A percentile compares a stretch with the other conserved stretches of the same genome.
Conservation (phyloP, 441 rosid genomes). For the Populus hybrid region DNA sequence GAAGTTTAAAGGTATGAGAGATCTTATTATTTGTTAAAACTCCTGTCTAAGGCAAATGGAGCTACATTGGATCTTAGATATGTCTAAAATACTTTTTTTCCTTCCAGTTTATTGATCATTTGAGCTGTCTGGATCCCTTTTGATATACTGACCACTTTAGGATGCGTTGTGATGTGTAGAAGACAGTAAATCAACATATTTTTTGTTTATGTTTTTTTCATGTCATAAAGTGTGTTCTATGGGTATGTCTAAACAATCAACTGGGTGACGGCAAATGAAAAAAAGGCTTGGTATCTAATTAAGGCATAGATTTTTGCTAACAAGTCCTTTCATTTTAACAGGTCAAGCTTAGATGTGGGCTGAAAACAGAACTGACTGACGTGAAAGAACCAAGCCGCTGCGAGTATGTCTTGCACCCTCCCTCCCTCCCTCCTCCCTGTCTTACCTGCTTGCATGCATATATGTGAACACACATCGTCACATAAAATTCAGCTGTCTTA, state of each 20-base stretch:
- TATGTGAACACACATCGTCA: neutral
- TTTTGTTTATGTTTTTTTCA: neutral
- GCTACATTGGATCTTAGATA: neutral
- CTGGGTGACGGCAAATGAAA: neutral
- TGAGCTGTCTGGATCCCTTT: neutral
- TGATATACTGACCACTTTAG: neutral
- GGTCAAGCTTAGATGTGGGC: conserved; percentile 89
- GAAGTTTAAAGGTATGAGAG: conserved; percentile 78
- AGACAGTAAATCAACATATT: too few species aligned
- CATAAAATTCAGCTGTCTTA: neutral
- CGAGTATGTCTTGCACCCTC: conserved; percentile 55
- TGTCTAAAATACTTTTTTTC: neutral
- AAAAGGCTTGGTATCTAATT: neutral
- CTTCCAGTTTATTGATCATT: neutral
- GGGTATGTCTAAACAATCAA: neutral
- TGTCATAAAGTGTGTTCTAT: neutral
- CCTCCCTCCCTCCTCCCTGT: neutral
- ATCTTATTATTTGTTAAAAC: neutral
- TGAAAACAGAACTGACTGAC: conserved; percentile 71
- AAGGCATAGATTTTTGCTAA: neutral
- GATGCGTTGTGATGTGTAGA: too few species aligned
- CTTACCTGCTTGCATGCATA: neutral
- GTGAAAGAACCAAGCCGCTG: conserved; percentile 98
- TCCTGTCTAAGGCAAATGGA: neutral
- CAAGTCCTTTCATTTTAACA: conserved; percentile 21